Conservation (phyloP, 2,329 filamentous ascomycete genomes). For the Teratosphaeria epicoccoides region DNA sequence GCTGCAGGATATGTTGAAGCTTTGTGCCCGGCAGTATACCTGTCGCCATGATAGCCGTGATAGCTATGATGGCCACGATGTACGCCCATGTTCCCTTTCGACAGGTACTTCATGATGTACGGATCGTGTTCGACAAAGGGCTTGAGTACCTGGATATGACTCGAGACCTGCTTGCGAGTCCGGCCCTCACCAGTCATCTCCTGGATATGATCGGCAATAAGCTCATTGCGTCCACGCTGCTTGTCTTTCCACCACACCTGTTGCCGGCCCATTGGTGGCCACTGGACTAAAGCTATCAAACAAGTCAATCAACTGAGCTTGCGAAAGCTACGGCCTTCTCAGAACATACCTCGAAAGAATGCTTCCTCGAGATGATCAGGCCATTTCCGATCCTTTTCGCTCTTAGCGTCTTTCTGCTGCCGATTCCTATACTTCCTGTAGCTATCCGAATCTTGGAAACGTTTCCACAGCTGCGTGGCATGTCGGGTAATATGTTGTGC, state of each 20-base stretch:
- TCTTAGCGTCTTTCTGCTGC: conserved; percentile 27
- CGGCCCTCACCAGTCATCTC: conserved; percentile 44
- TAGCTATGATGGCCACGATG: conserved; percentile 5
- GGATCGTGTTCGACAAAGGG: conserved; percentile 43
- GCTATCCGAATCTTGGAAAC: conserved; percentile 27
- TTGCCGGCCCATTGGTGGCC: conserved; percentile 48
- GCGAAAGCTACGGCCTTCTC: neutral
- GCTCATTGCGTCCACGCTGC: conserved; percentile 49
- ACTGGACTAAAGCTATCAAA: conserved; percentile 37
- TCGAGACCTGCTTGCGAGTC: conserved; percentile 51
- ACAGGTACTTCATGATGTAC: conserved; percentile 36
- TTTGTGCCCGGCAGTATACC: conserved; percentile 10
- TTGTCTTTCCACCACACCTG: conserved; percentile 40
- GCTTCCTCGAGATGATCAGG: conserved; percentile 38
- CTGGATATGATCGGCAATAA: conserved; percentile 49
- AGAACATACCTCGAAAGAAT: conserved; percentile 36
- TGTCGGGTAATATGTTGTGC: conserved; percentile 3
- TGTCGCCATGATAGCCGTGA: conserved; percentile 3
- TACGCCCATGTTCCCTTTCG: conserved; percentile 25
- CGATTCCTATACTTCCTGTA: conserved; percentile 38
- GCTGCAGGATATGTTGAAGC: conserved; percentile 13
- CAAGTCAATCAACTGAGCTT: neutral
- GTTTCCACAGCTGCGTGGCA: conserved; percentile 17
- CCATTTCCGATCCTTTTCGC: conserved; percentile 31
- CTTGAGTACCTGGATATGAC: conserved; percentile 53